Base-by-base conservation (phyloP, 148 eudicot genomes). In the Fagopyrum esculentum region DNA sequence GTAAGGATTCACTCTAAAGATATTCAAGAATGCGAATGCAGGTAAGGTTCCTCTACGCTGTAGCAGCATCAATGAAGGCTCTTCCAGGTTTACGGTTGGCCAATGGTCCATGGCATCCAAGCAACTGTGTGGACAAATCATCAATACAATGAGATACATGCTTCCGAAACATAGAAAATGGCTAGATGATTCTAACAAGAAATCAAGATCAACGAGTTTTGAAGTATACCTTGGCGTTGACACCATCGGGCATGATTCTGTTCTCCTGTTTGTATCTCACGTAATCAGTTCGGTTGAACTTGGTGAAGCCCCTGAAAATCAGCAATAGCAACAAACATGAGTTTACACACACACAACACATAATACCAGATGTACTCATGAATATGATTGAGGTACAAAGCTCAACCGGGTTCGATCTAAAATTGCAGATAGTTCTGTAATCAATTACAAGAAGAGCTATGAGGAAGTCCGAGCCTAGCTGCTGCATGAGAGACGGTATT, bases 101-200 rank as follows among this genome's bases (percentile, higher is more conserved):
- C 78, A 85, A 66, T 9, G 76, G 88, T 49, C 88, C 88, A 77
- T 85, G 88, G 68, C 84, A 81, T 44, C 84, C 86, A 19, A 85
- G 86, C 73, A 85, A 82, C 88, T 85, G 85, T 69, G n/a, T n/a
- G n/a, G 72, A 47, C 35, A 71, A 35, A 47, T 45, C 51, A 71
- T 46, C 6, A 26, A 71, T 12, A 71, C 10, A 46, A 10, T 47
- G 17, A 70, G 29, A 45, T 71, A 71, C 6, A 26, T 60, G 7
- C 66, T 35, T 35, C 26, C 3, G 66, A 19, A n/a, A 4, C 6
- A 16, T 7, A 60, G 13, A 6, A 60, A 49, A 9, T 45, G 22
- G 15, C 30, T 5, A 68, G 12, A 15, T 35, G n/a, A n/a, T 26
- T 16, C 8, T 17, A n/a, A 45, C 50, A 15, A 44, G 12, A 45